Percentiles rank a stretch among this genome's conserved stretches.
phyloP scores from a whole-genome alignment of 208 protist species.

The Acanthamoeba lugdunensis region DNA sequence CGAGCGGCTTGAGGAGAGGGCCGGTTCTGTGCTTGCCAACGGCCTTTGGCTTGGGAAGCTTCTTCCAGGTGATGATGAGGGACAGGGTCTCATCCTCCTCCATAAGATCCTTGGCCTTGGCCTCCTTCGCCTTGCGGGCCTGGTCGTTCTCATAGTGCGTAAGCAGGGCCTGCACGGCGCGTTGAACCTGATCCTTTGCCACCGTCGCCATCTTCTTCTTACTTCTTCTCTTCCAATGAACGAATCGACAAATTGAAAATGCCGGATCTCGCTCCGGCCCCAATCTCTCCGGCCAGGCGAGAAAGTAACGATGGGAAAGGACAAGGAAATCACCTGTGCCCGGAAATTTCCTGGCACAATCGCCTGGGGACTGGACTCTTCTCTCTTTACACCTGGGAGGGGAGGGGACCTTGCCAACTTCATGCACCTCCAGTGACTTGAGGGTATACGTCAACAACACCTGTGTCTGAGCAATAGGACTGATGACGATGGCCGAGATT shows the following conservation, averaged over 20 bases:
- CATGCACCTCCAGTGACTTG: no score
- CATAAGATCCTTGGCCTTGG: not conserved
- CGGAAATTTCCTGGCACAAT: not conserved
- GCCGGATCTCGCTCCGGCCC: not conserved
- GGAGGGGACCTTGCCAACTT: no score
- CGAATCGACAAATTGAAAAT: not conserved
- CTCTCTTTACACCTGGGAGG: no score
- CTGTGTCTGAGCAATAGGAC: no score
- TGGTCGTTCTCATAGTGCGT: slow-evolving; percentile 10
- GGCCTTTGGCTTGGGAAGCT: not conserved
- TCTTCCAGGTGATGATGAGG: slow-evolving; percentile 32
- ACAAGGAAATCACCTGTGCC: not conserved
- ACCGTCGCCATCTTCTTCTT: not conserved
- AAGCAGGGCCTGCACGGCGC: slow-evolving; percentile 16
- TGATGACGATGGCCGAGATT: no score
- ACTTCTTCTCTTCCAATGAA: not conserved
- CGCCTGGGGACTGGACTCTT: not conserved
- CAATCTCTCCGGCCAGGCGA: not conserved
- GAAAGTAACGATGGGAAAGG: not conserved
- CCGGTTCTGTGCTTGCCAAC: not conserved
- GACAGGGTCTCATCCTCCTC: slow-evolving; percentile 27
- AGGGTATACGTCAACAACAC: no score
- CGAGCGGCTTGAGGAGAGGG: not conserved
- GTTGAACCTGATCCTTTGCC: not conserved
- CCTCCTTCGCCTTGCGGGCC: not conserved